Evolutionary conservation across 169 alveolate species (phyloP).

Genomic region (Perkinsus chesapeaki): DNA sequence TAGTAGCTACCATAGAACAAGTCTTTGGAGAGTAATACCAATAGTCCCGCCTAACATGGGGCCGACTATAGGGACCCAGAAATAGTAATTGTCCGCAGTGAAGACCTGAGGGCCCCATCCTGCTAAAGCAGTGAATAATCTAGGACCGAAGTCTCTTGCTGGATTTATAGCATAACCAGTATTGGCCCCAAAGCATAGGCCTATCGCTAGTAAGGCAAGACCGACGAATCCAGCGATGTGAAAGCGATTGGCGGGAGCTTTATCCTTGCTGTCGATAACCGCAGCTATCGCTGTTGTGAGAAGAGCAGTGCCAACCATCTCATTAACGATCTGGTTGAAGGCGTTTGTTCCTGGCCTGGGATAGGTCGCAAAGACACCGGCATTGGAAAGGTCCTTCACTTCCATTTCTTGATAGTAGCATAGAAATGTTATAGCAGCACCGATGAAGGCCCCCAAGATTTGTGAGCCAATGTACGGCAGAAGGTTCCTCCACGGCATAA

Average conservation of each 20-base stretch:
- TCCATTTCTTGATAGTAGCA: constrained; percentile 19
- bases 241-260: constrained; percentile 23
- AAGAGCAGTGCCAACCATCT: constrained; percentile 30
- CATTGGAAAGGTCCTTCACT: constrained; percentile 24
- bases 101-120: constrained; percentile 25
- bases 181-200: constrained; percentile 36
- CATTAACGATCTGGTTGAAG: constrained; percentile 15
- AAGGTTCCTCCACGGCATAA: constrained; percentile 27
- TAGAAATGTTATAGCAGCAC: constrained; percentile 22
- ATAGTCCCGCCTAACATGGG: constrained; percentile 24
- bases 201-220: constrained; percentile 30
- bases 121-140: constrained; percentile 26
- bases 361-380: background rate
- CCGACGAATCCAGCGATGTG: constrained; percentile 31
- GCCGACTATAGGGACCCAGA: constrained; percentile 35
- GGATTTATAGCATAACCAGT: constrained; percentile 43
- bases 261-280: constrained; percentile 20
- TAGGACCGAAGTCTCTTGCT: constrained; percentile 42
- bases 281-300: constrained; percentile 26
- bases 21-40: background rate
- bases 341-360: constrained; percentile 12
- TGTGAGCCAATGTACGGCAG: constrained; percentile 32
- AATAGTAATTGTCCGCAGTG: constrained; percentile 26
- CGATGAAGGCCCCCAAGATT: constrained; percentile 33
- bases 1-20: background rate